Conservation (phyloP, 116 monocot genomes). For the Iris pallida region DNA sequence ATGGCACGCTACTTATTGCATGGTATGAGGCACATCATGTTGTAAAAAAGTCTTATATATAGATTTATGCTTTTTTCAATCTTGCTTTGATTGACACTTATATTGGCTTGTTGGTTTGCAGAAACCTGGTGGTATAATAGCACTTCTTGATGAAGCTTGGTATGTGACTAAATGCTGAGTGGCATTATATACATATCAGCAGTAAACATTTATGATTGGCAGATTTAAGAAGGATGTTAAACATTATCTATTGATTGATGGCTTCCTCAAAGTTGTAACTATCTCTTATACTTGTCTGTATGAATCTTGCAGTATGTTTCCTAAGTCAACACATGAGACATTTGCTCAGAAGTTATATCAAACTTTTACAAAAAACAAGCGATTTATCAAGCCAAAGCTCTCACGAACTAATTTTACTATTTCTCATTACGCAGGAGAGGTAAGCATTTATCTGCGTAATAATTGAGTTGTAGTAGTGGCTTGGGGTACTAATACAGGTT, state of each 20-base stretch:
- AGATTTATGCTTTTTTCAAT: too few relatives aligned
- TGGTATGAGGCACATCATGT: too few relatives aligned
- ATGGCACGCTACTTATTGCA: too few relatives aligned
- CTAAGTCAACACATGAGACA: constrained; percentile 68
- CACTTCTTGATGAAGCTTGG: constrained; percentile 74
- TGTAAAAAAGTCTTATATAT: too few relatives aligned
- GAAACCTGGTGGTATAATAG: constrained; percentile 66
- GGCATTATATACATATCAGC: background rate
- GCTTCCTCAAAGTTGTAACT: too few relatives aligned
- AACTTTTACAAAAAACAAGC: constrained; percentile 47
- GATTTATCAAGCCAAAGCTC: constrained; percentile 54
- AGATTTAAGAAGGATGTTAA: background rate
- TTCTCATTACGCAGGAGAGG: constrained; percentile 55
- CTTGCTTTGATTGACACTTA: too few relatives aligned
- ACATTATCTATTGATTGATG: too few relatives aligned
- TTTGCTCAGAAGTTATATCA: constrained; percentile 62
- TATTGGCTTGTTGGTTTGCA: constrained; percentile 10
- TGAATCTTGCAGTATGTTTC: constrained; percentile 52
- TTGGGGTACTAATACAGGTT: too few relatives aligned
- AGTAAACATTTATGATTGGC: background rate
- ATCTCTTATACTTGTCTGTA: background rate
- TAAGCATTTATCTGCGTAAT: constrained; percentile 8
- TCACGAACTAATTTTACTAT: constrained; percentile 54
- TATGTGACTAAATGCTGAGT: constrained; percentile 11
- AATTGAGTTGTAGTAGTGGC: too few relatives aligned